These are phyloP conservation scores for Saturnispora kantuleensis DNA, from an alignment of 805 yeast genomes.

Conservation along the genomic window DNA sequence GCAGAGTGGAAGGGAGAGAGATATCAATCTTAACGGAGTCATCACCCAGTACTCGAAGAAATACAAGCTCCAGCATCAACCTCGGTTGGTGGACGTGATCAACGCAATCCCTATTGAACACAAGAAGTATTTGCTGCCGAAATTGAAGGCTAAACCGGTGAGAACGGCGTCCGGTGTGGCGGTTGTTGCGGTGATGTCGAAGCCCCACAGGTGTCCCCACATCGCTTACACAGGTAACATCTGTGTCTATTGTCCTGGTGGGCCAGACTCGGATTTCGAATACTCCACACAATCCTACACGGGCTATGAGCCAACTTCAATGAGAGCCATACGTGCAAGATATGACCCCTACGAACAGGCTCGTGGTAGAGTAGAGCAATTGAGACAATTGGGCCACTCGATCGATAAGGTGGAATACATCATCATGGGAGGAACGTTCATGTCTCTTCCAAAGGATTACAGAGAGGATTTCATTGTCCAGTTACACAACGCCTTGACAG, in stretches of 20 bases:
- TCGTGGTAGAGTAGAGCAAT: conserved; percentile 92
- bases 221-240: conserved; percentile 98
- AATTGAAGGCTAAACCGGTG: conserved; percentile 96
- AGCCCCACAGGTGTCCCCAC: conserved; percentile 98
- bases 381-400: conserved; percentile 89
- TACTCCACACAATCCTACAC: conserved; percentile 97
- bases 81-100: conserved; percentile 89
- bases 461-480: conserved; percentile 84
- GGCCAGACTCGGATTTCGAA: conserved; percentile 97
- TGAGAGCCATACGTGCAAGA: conserved; percentile 98
- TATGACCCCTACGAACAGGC: conserved; percentile 99
- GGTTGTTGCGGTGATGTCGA: conserved; percentile 98
- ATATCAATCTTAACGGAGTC: conserved; percentile 83
- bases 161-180: conserved; percentile 98
- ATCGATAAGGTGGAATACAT: conserved; percentile 97
- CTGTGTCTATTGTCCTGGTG: conserved; percentile 98
- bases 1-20: conserved; percentile 46
- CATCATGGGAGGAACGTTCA: conserved; percentile 98
- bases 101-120: conserved; percentile 94
- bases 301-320: conserved; percentile 97
- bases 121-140: conserved; percentile 82
- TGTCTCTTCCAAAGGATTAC: conserved; percentile 86
- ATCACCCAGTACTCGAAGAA: conserved; percentile 80
- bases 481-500: conserved; percentile 90
- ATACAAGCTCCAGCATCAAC: conserved; percentile 85